phyloP scores from a whole-genome alignment of 345 rosid genomes.

The Linum tenue region DNA sequence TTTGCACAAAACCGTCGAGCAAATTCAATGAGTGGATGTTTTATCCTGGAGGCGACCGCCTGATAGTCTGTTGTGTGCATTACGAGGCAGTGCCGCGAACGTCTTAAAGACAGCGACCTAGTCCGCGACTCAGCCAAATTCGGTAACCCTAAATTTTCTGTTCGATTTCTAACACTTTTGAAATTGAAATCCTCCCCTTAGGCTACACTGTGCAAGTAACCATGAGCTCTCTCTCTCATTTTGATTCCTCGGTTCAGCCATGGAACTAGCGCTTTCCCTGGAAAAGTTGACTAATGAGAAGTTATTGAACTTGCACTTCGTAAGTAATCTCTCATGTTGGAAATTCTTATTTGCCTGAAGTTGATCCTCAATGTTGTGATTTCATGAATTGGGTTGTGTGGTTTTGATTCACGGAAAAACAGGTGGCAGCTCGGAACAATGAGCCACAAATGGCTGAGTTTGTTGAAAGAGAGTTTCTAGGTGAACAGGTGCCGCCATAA shows the following conservation, averaged over 20 bases:
- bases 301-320: conserved; percentile 61
- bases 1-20: no score
- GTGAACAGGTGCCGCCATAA: conserved; percentile 56
- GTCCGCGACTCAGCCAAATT: no score
- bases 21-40: no score
- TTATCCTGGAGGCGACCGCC: no score
- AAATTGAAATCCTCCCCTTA: background rate
- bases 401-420: conserved; percentile 10
- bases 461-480: conserved; percentile 56
- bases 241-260: conserved; percentile 39
- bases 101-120: no score
- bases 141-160: no score
- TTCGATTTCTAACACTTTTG: background rate
- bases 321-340: conserved; percentile 20
- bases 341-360: background rate
- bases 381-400: background rate
- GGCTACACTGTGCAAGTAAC: background rate
- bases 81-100: no score
- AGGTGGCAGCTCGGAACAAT: conserved; percentile 53
- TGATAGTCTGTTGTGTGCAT: no score
- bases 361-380: background rate
- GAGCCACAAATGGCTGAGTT: conserved; percentile 78
- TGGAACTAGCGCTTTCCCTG: conserved; percentile 82
- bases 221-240: background rate
- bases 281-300: conserved; percentile 88